These are phyloP conservation scores for Septoria petroselini DNA, from an alignment of 2,329 filamentous ascomycete genomes.

Conservation along the genomic window DNA sequence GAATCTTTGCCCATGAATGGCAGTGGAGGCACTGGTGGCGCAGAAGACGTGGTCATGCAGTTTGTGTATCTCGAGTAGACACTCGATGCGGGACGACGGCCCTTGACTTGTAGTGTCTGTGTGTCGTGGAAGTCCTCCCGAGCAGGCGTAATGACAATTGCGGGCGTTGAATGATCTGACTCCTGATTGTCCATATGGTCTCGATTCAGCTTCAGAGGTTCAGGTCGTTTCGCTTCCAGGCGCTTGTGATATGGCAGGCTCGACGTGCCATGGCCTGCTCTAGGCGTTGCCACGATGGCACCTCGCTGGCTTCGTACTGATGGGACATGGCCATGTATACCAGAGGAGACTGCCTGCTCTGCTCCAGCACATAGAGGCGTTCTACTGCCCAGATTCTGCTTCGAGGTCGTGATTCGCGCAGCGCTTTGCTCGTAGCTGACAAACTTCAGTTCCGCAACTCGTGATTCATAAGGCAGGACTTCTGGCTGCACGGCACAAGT, in stretches of 20 bases:
- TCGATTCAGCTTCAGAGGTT: slow-evolving; percentile 31
- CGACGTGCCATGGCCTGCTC: not conserved
- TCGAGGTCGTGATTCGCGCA: slow-evolving; percentile 22
- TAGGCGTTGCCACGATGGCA: not conserved
- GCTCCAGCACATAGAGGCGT: slow-evolving; percentile 18
- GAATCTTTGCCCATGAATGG: slow-evolving; percentile 38
- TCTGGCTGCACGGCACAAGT: slow-evolving; percentile 56
- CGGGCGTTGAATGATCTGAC: slow-evolving; percentile 41
- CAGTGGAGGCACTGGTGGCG: slow-evolving; percentile 61
- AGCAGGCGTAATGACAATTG: slow-evolving; percentile 54
- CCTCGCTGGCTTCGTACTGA: slow-evolving; percentile 12
- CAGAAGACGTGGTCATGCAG: slow-evolving; percentile 33
- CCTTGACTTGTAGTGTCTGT: slow-evolving; percentile 40
- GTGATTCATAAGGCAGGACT: slow-evolving; percentile 42
- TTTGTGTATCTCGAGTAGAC: slow-evolving; percentile 59
- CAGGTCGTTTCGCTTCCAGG: slow-evolving; percentile 14
- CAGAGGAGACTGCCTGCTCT: slow-evolving; percentile 10
- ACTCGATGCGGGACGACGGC: slow-evolving; percentile 53
- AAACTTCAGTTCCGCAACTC: slow-evolving; percentile 29
- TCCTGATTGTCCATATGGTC: slow-evolving; percentile 29
- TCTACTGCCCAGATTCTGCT: slow-evolving; percentile 32
- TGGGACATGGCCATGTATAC: slow-evolving; percentile 3
- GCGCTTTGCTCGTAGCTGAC: slow-evolving; percentile 28
- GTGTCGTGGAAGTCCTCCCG: slow-evolving; percentile 55
- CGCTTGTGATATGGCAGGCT: not conserved